A percentile compares a stretch with the other conserved stretches of the same genome.
These are phyloP conservation scores for Cyclotella choctawhatcheeana DNA, from an alignment of 108 stramenopile species.

Conservation along the genomic window DNA sequence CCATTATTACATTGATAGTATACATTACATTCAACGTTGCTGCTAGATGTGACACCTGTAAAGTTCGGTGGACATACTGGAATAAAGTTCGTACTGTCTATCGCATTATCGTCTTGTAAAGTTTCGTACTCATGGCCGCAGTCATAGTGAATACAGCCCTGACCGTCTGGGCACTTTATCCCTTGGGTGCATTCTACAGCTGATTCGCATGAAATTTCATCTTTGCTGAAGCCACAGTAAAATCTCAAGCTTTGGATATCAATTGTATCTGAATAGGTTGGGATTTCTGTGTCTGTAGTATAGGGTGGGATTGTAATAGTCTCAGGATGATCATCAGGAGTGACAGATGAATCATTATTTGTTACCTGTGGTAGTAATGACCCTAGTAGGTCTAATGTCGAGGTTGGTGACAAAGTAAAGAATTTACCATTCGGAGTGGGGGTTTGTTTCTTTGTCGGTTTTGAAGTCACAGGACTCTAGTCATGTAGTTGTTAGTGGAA, in stretches of 20 bases:
- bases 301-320: background rate
- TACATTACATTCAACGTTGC: background rate
- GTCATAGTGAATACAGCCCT: constrained; percentile 6
- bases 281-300: background rate
- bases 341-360: background rate
- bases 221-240: constrained; percentile 3
- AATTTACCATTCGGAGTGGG: background rate
- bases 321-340: background rate
- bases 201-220: constrained; percentile 4
- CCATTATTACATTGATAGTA: constrained; percentile 1
- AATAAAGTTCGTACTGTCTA: background rate
- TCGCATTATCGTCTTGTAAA: too few relatives aligned
- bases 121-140: background rate
- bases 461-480: too few relatives aligned
- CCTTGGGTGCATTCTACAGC: background rate
- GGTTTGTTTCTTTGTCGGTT: constrained; percentile 2
- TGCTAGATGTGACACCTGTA: background rate
- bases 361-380: background rate
- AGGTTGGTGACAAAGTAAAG: background rate
- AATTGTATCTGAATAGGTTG: background rate
- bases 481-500: too few relatives aligned
- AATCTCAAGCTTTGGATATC: background rate
- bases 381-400: background rate
- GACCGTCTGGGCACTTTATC: background rate
- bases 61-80: background rate